Evolutionary conservation across 202 grass and related monocot species (phyloP).

Genomic region (Carex sylvatica): DNA sequence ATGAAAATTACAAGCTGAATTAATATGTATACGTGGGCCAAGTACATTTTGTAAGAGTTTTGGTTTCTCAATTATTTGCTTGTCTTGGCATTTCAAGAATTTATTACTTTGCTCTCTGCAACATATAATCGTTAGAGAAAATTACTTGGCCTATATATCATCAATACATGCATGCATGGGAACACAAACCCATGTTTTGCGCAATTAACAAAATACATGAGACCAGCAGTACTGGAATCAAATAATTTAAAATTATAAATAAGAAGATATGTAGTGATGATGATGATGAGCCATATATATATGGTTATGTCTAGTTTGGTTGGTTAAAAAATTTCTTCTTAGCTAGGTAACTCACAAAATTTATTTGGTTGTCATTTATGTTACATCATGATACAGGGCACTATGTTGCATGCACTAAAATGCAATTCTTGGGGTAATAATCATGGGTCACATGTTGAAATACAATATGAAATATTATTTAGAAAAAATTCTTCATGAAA

Average conservation of each 20-base stretch:
- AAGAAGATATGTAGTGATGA: not conserved
- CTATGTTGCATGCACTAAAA: not conserved
- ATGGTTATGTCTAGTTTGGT: not conserved
- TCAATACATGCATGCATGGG: not conserved
- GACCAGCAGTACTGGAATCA: not conserved
- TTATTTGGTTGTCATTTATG: no score
- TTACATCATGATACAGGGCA: no score
- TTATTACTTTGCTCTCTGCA: constrained; percentile 2
- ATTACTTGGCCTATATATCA: not conserved
- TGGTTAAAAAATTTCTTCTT: no score
- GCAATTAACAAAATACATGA: not conserved
- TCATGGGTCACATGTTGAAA: not conserved
- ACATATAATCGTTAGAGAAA: not conserved
- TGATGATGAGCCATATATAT: not conserved
- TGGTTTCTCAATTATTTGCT: not conserved
- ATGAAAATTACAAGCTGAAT: not conserved
- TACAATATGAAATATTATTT: not conserved
- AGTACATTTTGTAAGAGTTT: not conserved
- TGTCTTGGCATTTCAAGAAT: not conserved
- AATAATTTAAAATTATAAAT: not conserved
- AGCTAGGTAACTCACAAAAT: no score
- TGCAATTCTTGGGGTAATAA: not conserved
- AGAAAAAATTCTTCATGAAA: not conserved
- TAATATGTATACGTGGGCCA: not conserved
- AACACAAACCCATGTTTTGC: not conserved